Evolutionary conservation across 129 eudicot genomes (phyloP), one percentile per base, ranked within the genome.

Genomic region (Arctium lappa): DNA sequence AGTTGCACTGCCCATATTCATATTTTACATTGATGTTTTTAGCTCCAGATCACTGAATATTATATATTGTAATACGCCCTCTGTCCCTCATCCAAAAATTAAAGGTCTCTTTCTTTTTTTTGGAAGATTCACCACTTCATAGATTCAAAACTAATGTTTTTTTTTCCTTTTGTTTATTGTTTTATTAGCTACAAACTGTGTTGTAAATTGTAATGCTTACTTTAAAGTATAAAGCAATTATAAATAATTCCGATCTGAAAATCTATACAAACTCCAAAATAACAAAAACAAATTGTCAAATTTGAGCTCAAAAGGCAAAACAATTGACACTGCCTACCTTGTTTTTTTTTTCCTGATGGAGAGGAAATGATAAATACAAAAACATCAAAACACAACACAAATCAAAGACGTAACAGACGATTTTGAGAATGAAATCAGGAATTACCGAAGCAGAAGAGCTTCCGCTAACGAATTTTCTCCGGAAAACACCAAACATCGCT

Each of bases 401-500:
- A 82, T 68, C 13, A 81, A 65, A 38, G 5, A 42, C 12, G 62
- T 9, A 73, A 37, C 46, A 81, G 31, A n/a, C 31, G 33, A 38
- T 4, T 70, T 31, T 62, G 74, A 66, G 75, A 6, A 42, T 7
- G 16, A 65, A 85, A 71, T 53, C 3, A 31, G 60, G 37, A 66
- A 60, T 42, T 81, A 91, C 96, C 88, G 84, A 82, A 70, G 95
- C 82, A 72, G 86, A 83, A 37, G 91, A 85, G 82, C 88, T 83
- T 60, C 89, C 84, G 48, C 82, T 42, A 76, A 89, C 84, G 86
- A 89, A 72, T 87, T 82, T 87, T 80, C 91, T 88, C 86, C 92
- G 79, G 76, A 86, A 29, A 89, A 85, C 88, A 60, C 91, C 88
- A 69, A 85, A 89, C 95, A 91, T 91, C 83, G 85, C 83, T 78